Base-by-base conservation (phyloP, 306 rosid species). In the Cucumis melo region DNA sequence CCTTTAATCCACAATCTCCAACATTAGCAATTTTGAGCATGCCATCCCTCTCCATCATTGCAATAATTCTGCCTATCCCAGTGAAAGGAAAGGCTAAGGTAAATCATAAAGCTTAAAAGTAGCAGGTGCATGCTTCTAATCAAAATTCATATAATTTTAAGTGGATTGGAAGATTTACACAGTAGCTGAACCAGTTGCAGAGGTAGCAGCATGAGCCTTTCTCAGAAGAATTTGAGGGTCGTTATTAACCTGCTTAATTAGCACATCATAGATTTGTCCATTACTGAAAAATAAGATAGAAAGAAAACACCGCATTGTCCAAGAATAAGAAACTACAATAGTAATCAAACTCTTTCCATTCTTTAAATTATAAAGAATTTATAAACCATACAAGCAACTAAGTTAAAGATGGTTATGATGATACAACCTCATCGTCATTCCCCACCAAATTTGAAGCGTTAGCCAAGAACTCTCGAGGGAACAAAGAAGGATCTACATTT, bases 121-220 rank as follows among this genome's bases (percentile, higher is more conserved):
- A 53, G 54, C 29, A 17, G 70, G 65, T 19, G 67, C 38, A 81
- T 23, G 13, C 6, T 55, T 55, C 41, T 55, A 41, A 55, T 34
- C 19, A 38, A 59, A 23, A 17, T 14, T 6, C 19, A n/a, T 8
- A 41, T 23, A 38, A 74, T 75, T 41, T 48, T 44, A 63, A 56
- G 23, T 5, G 23, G 55, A 55, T 10, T n/a, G 78, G 50, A n/a
- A 41, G 64, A 81, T 89, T 84, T 87, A 94, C 99, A 86, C 93
- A 7, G 93, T 94, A 34, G 99, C 99, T 79, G 99, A 94, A 66
- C 99, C 99, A 66, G 85, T 81, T 46, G 92, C 89, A 76, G 85
- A 81, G 76, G 96, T 94, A 78, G 88, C 90, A 83, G 99, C 97
- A 86, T 94, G 99, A 39, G 99, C 93, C 82, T 90, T 92, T 77